Percentiles rank a stretch among this genome's conserved stretches.
Evolutionary conservation across 1,284 basidiomycete species (phyloP).

Genomic region (Sporisorium graminicola): DNA sequence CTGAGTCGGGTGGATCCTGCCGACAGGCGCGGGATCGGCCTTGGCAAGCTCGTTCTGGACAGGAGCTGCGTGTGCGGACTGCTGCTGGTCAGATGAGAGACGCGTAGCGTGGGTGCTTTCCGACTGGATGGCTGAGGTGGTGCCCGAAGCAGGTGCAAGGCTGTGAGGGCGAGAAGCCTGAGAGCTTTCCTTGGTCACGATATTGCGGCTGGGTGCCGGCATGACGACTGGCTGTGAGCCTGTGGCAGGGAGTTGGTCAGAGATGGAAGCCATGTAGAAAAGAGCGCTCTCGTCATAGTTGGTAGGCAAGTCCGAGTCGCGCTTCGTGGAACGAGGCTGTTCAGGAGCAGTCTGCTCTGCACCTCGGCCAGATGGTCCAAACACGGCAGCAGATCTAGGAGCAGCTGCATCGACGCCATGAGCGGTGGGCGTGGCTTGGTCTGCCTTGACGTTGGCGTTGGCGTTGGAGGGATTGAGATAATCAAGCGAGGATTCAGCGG

Average conservation of each 20-base stretch:
- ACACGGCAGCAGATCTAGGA: constrained; percentile 18
- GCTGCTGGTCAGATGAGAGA: constrained; percentile 36
- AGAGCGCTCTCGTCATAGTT: constrained; percentile 64
- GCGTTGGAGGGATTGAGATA: constrained; percentile 26
- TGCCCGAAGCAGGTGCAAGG: constrained; percentile 31
- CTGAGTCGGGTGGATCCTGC: constrained; percentile 13
- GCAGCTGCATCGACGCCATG: constrained; percentile 10
- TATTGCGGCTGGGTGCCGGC: constrained; percentile 27
- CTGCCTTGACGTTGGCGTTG: constrained; percentile 1
- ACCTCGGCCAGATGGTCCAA: constrained; percentile 49
- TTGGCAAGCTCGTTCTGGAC: constrained; percentile 11
- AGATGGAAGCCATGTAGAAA: constrained; percentile 63
- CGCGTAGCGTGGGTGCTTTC: constrained; percentile 40
- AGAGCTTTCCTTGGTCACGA: constrained; percentile 38
- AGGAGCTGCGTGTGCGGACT: constrained; percentile 7
- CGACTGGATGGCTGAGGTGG: constrained; percentile 36
- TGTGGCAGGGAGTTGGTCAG: constrained; percentile 58
- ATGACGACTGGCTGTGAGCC: constrained; percentile 34
- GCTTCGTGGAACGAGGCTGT: constrained; percentile 28
- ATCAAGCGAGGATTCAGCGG: constrained; percentile 32
- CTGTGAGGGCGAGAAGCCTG: constrained; percentile 44
- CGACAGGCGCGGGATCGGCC: constrained; percentile 1
- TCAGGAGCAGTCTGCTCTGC: constrained; percentile 32
- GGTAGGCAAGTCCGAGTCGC: constrained; percentile 35
- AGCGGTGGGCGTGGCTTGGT: constrained; percentile 11